Evolutionary conservation across 202 grass and related monocot genomes (phyloP).

Genomic region (Carex sylvatica): DNA sequence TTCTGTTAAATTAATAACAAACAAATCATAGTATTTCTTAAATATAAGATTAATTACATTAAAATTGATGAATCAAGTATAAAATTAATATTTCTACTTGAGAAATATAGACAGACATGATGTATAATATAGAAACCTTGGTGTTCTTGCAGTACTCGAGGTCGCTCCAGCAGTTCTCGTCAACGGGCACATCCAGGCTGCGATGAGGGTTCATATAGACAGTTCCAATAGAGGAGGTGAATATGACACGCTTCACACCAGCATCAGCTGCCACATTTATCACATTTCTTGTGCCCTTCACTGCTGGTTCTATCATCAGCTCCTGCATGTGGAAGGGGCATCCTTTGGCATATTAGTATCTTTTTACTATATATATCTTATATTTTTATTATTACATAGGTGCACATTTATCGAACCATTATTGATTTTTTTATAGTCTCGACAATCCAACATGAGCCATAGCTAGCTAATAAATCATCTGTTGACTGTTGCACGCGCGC

Average conservation of each 20-base stretch:
- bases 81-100: not conserved
- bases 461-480: not conserved
- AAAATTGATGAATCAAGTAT: not conserved
- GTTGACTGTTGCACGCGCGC: too few relatives aligned
- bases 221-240: slow-evolving; percentile 73
- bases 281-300: slow-evolving; percentile 48
- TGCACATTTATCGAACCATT: not conserved
- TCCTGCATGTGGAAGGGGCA: slow-evolving; percentile 33
- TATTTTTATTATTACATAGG: too few relatives aligned
- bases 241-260: slow-evolving; percentile 50
- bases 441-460: not conserved
- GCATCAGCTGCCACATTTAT: slow-evolving; percentile 45
- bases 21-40: not conserved
- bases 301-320: slow-evolving; percentile 67
- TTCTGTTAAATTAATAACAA: slow-evolving; percentile 37
- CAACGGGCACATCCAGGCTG: slow-evolving; percentile 36
- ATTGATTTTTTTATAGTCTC: not conserved
- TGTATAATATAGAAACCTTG: slow-evolving; percentile 22
- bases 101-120: not conserved
- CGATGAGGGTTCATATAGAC: slow-evolving; percentile 74
- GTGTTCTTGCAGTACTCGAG: slow-evolving; percentile 82
- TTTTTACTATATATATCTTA: not conserved
- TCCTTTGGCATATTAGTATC: not conserved
- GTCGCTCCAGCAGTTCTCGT: slow-evolving; percentile 77
- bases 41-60: not conserved